Evolutionary conservation across 352 stramenopile species (phyloP).

Genomic region (Stramenopiles sp.): DNA sequence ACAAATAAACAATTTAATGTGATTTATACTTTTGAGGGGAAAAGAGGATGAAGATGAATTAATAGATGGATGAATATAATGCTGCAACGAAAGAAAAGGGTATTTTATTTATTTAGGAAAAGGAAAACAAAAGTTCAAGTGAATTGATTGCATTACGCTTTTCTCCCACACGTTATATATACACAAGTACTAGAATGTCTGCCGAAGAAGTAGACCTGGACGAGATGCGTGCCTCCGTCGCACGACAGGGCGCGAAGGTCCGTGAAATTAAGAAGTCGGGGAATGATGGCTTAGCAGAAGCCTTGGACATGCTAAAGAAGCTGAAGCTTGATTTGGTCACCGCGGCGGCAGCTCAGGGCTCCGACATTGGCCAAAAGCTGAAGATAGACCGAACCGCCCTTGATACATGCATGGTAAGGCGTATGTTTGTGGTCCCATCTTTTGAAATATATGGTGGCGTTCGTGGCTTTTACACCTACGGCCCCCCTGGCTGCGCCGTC

Average conservation of each 20-base stretch:
- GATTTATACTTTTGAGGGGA: too few relatives aligned
- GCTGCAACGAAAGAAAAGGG: too few relatives aligned
- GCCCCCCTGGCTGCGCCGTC: slow-evolving; percentile 66
- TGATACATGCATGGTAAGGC: slow-evolving; percentile 88
- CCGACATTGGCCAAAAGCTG: slow-evolving; percentile 24
- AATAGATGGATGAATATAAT: too few relatives aligned
- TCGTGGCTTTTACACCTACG: slow-evolving; percentile 94
- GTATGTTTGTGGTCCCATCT: slow-evolving; percentile 97
- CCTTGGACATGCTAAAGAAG: slow-evolving; percentile 71
- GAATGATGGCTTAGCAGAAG: slow-evolving; percentile 40
- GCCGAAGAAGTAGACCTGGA: too few relatives aligned
- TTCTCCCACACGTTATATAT: too few relatives aligned
- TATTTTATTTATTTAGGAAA: too few relatives aligned
- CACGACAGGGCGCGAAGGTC: slow-evolving; percentile 77
- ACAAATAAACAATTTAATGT: too few relatives aligned
- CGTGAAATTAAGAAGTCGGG: slow-evolving; percentile 90
- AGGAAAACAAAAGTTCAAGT: too few relatives aligned
- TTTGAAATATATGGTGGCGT: slow-evolving; percentile 99
- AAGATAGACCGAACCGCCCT: slow-evolving; percentile 55
- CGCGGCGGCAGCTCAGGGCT: slow-evolving; percentile 41
- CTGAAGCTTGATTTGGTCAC: slow-evolving; percentile 67
- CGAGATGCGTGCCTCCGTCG: slow-evolving; percentile 72
- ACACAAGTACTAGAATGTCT: too few relatives aligned
- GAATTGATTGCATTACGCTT: too few relatives aligned
- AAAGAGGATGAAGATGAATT: too few relatives aligned